A percentile compares a stretch with the other conserved stretches of the same genome.
Evolutionary conservation across 73 alveolate genomes (phyloP).

Genomic region (Paramecium primaurelia): DNA sequence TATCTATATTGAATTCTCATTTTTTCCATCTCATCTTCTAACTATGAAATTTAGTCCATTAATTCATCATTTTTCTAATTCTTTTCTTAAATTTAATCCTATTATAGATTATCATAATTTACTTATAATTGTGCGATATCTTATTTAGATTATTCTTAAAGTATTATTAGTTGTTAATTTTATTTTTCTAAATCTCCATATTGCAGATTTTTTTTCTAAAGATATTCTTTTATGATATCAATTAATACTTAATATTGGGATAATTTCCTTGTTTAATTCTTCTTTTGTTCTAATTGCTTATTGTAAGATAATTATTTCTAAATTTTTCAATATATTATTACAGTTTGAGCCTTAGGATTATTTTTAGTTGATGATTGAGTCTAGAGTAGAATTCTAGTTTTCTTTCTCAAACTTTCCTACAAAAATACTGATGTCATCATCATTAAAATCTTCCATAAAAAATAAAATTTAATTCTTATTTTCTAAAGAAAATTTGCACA

Average conservation of each 20-base stretch:
- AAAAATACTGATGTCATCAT: not conserved
- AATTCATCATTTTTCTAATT: not conserved
- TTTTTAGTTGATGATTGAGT: not conserved
- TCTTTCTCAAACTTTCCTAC: not conserved
- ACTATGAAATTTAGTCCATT: not conserved
- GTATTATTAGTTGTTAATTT: not conserved
- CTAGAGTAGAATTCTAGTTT: not conserved
- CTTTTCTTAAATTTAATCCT: not conserved
- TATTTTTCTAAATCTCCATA: not conserved
- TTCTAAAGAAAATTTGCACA: not conserved
- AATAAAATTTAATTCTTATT: not conserved
- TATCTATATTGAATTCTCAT: not conserved
- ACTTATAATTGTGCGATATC: not conserved
- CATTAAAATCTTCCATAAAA: not conserved
- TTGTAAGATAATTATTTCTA: not conserved
- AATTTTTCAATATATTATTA: not conserved
- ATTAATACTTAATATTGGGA: not conserved
- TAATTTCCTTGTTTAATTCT: not conserved
- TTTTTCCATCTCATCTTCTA: not conserved
- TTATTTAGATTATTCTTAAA: not conserved
- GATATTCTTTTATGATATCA: not conserved
- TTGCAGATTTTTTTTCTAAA: not conserved
- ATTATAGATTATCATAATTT: not conserved
- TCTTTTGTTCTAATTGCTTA: not conserved
- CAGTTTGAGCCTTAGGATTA: not conserved